Base-by-base conservation (phyloP, 441 rosid genomes). In the Populus hybrid region DNA sequence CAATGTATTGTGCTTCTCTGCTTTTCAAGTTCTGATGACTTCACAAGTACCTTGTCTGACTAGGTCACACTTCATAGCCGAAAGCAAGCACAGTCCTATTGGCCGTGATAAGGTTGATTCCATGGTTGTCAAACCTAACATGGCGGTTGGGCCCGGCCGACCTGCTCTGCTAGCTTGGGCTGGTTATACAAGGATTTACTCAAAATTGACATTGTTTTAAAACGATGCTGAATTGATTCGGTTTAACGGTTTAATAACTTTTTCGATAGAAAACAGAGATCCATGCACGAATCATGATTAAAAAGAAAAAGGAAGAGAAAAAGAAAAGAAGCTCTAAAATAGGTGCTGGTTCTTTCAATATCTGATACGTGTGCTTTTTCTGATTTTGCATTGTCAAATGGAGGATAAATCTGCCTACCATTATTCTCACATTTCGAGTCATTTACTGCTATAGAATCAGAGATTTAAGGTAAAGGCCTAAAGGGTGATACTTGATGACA, bases 31-130 rank as follows among this genome's bases (percentile, higher is more conserved):
- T 6, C 2, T 24, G 50, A 69, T 63, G 76, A 78, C 75, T 78
- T 79, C 87, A 82, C 86, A 91, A 91, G 87, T 74, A 64, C 50
- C 34, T 67, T 38, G n/a, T 77, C 75, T 83, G 83, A 82, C 83
- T 84, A 69, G 75, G 66, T 72, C 74, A 66, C 78, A 69, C 36
- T 18, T 7, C 11, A 24, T 3, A 46, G 87, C 84, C 85, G 78
- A 86, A 85, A 83, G 83, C 81, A 77, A 35, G 11, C 77, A 50
- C 73, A 57, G 30, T 36, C 23, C n/a, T 65, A 57, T 35, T 68
- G 66, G 42, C 69, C 34, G 42, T n/a, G 65, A 70, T 72, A 65
- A 71, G 73, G 50, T 67, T 67, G 67, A 23, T 30, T 46, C 57
- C 57, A 46, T 46, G 19, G 19, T 14, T 38, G 46, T 38, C 0